These are phyloP conservation scores for Selaginella tamariscina DNA, from an alignment of 75 land plant species.

Conservation along the genomic window DNA sequence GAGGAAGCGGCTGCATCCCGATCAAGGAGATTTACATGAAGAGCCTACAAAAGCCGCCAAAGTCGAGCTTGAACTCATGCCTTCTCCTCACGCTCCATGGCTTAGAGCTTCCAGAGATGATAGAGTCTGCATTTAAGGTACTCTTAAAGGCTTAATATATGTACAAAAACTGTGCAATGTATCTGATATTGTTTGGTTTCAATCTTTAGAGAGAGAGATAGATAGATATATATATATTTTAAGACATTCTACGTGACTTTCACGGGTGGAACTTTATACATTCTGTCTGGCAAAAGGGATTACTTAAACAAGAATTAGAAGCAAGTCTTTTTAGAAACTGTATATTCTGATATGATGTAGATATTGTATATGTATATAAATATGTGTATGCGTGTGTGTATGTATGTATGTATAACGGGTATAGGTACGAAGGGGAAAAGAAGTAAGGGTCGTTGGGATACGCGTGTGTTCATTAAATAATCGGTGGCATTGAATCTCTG, in stretches of 20 bases:
- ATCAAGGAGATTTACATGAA: background rate
- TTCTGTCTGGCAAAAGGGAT: too few species aligned
- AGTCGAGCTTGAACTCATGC: background rate
- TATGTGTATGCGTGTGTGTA: too few species aligned
- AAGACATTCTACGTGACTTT: background rate
- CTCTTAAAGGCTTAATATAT: background rate
- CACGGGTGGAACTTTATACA: too few species aligned
- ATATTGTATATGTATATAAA: too few species aligned
- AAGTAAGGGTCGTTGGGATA: background rate
- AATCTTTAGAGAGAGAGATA: too few species aligned
- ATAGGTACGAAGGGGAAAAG: background rate
- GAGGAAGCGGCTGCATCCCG: constrained; percentile 2
- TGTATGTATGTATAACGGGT: too few species aligned
- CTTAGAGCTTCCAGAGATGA: constrained; percentile 1
- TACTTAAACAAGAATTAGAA: too few species aligned
- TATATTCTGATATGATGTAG: too few species aligned
- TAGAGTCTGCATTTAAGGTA: constrained; percentile 2
- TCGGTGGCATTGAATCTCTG: constrained; percentile 3
- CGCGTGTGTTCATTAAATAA: constrained; percentile 2
- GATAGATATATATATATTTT: too few species aligned
- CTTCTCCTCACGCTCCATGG: background rate
- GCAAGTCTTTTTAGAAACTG: too few species aligned
- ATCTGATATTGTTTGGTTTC: too few species aligned
- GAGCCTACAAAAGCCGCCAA: background rate
- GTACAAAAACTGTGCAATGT: background rate